phyloP scores from a whole-genome alignment of 257 asterid species.

The Solanum pinnatisectum region DNA sequence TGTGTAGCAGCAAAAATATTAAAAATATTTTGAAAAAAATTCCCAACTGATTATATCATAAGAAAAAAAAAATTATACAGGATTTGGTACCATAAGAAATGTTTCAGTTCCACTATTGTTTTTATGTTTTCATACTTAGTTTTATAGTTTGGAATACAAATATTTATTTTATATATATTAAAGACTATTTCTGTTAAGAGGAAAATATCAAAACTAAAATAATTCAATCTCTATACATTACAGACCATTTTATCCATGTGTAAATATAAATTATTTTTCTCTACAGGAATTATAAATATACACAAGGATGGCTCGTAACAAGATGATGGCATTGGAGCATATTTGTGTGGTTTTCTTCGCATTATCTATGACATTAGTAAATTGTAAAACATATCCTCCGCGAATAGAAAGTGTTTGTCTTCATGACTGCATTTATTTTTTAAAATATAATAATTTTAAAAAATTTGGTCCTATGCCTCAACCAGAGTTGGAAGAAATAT shows the following conservation, averaged over 20 bases:
- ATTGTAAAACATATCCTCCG: not conserved
- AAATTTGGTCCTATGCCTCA: not conserved
- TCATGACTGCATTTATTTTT: not conserved
- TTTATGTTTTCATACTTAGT: not conserved
- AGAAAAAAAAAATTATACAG: no score
- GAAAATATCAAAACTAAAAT: no score
- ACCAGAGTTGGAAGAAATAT: not conserved
- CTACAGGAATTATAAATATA: not conserved
- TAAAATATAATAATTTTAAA: not conserved
- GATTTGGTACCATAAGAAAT: not conserved
- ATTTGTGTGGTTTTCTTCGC: not conserved
- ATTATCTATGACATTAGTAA: not conserved
- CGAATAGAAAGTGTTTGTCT: not conserved
- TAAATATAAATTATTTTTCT: not conserved
- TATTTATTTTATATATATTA: no score
- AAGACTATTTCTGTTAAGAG: no score
- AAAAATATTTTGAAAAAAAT: accelerated
- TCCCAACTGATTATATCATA: not conserved
- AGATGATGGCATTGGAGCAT: not conserved
- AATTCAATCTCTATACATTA: not conserved
- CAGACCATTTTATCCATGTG: not conserved
- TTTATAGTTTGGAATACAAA: not conserved
- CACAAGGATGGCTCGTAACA: not conserved
- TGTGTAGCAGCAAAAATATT: not conserved
- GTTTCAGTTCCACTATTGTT: not conserved